A percentile compares a stretch with the other conserved stretches of the same genome.
Conservation (phyloP, 768 basidiomycete species). For the Naganishia vaughanmartiniae region DNA sequence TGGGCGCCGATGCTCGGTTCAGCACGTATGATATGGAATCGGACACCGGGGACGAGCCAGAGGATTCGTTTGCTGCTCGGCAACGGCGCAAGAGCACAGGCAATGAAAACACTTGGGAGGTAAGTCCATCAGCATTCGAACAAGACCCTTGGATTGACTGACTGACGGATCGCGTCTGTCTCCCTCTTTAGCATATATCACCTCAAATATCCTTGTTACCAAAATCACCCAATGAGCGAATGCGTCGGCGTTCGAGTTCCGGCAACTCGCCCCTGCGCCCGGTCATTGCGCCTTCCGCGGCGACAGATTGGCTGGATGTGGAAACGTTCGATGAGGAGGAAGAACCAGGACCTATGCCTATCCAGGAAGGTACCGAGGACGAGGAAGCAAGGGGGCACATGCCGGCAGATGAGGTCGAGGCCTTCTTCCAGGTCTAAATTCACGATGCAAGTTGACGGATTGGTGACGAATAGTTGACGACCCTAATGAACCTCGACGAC, state of each 20-base stretch:
- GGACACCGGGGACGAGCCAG: slow-evolving; percentile 25
- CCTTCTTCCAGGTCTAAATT: slow-evolving; percentile 47
- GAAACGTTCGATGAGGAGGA: slow-evolving; percentile 70
- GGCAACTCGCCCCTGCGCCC: slow-evolving; percentile 68
- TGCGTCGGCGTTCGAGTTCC: slow-evolving; percentile 69
- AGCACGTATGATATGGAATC: slow-evolving; percentile 39
- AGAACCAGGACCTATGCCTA: slow-evolving; percentile 70
- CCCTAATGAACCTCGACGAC: background rate
- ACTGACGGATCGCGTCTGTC: slow-evolving; percentile 11
- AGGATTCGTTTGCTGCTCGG: slow-evolving; percentile 32
- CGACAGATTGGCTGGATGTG: slow-evolving; percentile 54
- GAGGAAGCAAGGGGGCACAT: slow-evolving; percentile 44
- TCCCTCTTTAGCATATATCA: slow-evolving; percentile 81
- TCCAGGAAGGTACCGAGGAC: slow-evolving; percentile 42
- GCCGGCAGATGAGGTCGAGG: slow-evolving; percentile 53
- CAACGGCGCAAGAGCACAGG: slow-evolving; percentile 60
- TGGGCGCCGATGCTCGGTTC: slow-evolving; percentile 73
- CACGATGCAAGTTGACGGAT: background rate
- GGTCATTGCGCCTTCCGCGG: slow-evolving; percentile 69
- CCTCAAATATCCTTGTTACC: slow-evolving; percentile 90
- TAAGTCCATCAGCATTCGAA: slow-evolving; percentile 51
- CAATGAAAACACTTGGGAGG: slow-evolving; percentile 95
- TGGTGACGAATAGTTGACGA: slow-evolving; percentile 1
- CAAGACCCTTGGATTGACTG: slow-evolving; percentile 10
- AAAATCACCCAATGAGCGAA: slow-evolving; percentile 77